Conservation (phyloP, 2,329 filamentous ascomycete genomes). For the Penicillium occitanis region DNA sequence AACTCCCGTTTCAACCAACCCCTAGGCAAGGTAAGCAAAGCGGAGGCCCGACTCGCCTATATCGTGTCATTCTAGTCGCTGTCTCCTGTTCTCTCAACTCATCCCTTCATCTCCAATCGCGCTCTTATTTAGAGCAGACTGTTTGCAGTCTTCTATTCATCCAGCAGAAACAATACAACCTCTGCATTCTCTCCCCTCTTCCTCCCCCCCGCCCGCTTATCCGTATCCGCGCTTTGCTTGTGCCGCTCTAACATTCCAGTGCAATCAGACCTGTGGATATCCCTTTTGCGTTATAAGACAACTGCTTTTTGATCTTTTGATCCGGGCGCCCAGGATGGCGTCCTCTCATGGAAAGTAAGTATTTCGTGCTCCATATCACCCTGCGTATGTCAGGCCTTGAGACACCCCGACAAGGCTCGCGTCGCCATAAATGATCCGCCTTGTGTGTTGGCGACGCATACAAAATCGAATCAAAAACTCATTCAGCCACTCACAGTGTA, state of each 20-base stretch:
- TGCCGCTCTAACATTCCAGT: slow-evolving; percentile 15
- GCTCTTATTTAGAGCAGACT: not conserved
- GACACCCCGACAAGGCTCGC: not conserved
- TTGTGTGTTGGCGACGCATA: not conserved
- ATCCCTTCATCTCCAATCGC: not conserved
- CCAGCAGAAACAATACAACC: not conserved
- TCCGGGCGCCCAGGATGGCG: slow-evolving; percentile 28
- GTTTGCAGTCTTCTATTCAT: not conserved
- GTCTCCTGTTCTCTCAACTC: not conserved
- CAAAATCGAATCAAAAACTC: not conserved
- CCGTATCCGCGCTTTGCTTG: slow-evolving; percentile 6
- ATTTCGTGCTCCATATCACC: not conserved
- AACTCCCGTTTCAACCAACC: slow-evolving; percentile 17
- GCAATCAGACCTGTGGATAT: slow-evolving; percentile 12
- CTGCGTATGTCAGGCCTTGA: not conserved
- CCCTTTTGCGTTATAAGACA: slow-evolving; percentile 4
- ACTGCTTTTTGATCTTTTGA: slow-evolving; percentile 7
- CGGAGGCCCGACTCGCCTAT: not conserved
- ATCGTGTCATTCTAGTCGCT: not conserved
- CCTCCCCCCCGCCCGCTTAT: slow-evolving; percentile 8
- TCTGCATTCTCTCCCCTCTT: not conserved
- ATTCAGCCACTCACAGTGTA: slow-evolving; percentile 45
- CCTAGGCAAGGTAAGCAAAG: slow-evolving; percentile 16
- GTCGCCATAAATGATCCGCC: not conserved
- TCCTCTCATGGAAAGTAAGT: slow-evolving; percentile 40